Conservation (phyloP, 2,329 filamentous ascomycete species). For the Trichoderma atroviride region DNA sequence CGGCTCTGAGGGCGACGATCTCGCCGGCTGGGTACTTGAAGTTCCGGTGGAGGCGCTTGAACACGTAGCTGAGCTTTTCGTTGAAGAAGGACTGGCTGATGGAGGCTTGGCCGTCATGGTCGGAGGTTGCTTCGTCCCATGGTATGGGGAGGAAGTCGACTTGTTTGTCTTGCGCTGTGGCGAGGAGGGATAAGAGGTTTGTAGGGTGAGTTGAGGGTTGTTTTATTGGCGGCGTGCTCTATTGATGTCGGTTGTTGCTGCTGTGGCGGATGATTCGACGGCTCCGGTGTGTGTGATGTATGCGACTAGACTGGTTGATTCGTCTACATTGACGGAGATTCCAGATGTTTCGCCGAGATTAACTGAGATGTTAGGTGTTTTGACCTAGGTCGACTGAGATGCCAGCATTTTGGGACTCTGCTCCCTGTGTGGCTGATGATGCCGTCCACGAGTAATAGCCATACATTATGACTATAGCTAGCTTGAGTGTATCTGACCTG, state of each 20-base stretch:
- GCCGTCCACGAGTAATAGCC: neutral
- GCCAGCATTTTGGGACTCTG: neutral
- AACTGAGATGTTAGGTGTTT: neutral
- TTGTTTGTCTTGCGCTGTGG: neutral
- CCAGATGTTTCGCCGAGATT: neutral
- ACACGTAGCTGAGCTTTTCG: neutral
- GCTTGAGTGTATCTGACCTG: neutral
- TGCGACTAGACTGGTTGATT: neutral
- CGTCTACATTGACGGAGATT: neutral
- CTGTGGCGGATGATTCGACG: neutral
- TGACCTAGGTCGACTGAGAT: neutral
- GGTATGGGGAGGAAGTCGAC: neutral
- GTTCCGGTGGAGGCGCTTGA: neutral
- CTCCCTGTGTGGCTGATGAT: neutral
- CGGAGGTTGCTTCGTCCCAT: neutral
- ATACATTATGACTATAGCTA: neutral
- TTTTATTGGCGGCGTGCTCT: neutral
- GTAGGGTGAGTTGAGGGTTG: neutral
- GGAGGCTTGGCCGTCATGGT: neutral
- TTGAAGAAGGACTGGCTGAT: neutral
- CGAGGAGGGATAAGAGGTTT: neutral
- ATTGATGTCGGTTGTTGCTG: neutral
- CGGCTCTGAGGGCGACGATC: neutral
- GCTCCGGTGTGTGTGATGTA: neutral
- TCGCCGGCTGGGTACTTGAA: neutral